phyloP scores from a whole-genome alignment of 345 rosid genomes.

The Stellera chamaejasme region DNA sequence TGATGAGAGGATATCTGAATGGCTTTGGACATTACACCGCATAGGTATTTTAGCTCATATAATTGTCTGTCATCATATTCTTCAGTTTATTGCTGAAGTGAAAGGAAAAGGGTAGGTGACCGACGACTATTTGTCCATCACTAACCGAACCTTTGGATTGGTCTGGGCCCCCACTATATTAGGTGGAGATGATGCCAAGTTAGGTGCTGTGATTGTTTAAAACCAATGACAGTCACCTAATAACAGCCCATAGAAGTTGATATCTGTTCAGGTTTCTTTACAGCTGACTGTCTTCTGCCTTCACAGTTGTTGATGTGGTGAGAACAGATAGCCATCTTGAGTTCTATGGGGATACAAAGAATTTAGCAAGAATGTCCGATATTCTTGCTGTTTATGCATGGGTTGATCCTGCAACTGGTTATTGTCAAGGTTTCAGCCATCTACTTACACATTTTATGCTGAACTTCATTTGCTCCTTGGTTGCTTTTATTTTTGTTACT shows the following conservation, averaged over 20 bases:
- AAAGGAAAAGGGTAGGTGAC: neutral
- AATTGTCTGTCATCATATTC: neutral
- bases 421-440: slow-evolving; percentile 73
- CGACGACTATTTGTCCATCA: no score
- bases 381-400: slow-evolving; percentile 96
- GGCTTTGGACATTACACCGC: slow-evolving; percentile 93
- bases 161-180: no score
- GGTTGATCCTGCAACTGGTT: slow-evolving; percentile 95
- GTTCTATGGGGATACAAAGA: slow-evolving; percentile 74
- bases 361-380: slow-evolving; percentile 90
- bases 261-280: slow-evolving; percentile 9
- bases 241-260: no score
- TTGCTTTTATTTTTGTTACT: slow-evolving; percentile 3
- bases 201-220: slow-evolving; percentile 6
- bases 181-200: neutral
- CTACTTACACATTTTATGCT: slow-evolving; percentile 3
- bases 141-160: no score
- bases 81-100: slow-evolving; percentile 5
- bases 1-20: slow-evolving; percentile 68
- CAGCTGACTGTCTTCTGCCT: slow-evolving; percentile 15
- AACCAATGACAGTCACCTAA: no score
- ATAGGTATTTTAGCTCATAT: slow-evolving; percentile 42
- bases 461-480: neutral
- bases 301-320: slow-evolving; percentile 87
- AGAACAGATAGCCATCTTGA: slow-evolving; percentile 92